Conservation (phyloP, 2,329 filamentous ascomycete genomes). For the Neofusicoccum sp. region DNA sequence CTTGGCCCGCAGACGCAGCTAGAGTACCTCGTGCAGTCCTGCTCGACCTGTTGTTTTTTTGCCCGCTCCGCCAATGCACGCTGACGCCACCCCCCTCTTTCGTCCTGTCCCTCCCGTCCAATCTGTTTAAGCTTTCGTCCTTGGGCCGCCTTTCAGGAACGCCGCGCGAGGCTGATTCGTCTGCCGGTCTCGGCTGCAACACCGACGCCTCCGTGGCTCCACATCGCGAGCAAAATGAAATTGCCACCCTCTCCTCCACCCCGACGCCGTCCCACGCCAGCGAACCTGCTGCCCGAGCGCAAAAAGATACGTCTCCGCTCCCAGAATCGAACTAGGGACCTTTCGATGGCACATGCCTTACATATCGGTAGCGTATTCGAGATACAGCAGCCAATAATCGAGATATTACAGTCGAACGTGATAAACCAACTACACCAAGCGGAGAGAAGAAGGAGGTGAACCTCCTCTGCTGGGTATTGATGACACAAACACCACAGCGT, state of each 20-base stretch:
- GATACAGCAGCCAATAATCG: neutral
- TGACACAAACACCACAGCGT: no score
- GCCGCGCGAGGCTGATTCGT: neutral
- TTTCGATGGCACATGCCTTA: slow-evolving; percentile 35
- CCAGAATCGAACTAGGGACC: slow-evolving; percentile 33
- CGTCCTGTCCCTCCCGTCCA: neutral
- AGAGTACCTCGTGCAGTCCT: neutral
- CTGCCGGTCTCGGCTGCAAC: neutral
- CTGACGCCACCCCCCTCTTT: neutral
- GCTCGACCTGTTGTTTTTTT: neutral
- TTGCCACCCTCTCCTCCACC: neutral
- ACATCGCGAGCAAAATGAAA: neutral
- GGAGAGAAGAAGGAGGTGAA: neutral
- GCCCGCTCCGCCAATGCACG: neutral
- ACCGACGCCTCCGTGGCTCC: slow-evolving; percentile 2
- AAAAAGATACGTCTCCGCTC: slow-evolving; percentile 33
- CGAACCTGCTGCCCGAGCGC: no score
- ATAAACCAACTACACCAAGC: slow-evolving; percentile 36
- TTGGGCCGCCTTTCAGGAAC: neutral
- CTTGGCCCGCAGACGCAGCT: neutral
- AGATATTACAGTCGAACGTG: slow-evolving; percentile 41
- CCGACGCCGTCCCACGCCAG: neutral
- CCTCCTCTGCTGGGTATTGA: neutral
- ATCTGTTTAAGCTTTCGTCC: neutral
- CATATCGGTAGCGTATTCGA: neutral